Percentiles rank a stretch among this genome's conserved stretches.
phyloP scores from a whole-genome alignment of 2,329 filamentous ascomycete species.

The Fusarium staphyleae region DNA sequence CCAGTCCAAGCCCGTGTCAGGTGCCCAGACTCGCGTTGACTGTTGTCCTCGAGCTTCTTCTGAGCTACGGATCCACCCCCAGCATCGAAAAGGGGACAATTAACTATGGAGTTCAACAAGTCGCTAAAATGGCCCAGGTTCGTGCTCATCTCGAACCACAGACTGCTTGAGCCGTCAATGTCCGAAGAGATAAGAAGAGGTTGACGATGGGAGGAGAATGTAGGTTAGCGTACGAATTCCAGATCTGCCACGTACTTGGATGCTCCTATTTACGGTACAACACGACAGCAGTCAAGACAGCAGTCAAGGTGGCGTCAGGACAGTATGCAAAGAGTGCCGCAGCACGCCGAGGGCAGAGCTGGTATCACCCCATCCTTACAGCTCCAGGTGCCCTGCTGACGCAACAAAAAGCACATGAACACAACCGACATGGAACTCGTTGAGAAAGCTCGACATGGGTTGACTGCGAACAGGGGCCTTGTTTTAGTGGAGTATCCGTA shows the following conservation, averaged over 20 bases:
- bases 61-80: conserved; percentile 15
- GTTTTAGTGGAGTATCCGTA: conserved; percentile 4
- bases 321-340: conserved; percentile 11
- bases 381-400: conserved; percentile 3
- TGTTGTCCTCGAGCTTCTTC: conserved; percentile 9
- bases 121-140: conserved; percentile 12
- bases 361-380: conserved; percentile 26
- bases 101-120: conserved; percentile 10
- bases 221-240: conserved; percentile 10
- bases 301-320: conserved; percentile 24
- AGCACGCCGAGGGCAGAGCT: conserved; percentile 9
- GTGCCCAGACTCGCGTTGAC: background rate
- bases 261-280: background rate
- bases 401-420: background rate
- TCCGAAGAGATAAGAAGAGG: background rate
- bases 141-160: conserved; percentile 10
- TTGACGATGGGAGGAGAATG: background rate
- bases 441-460: conserved; percentile 28
- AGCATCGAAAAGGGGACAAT: conserved; percentile 17
- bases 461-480: conserved; percentile 13
- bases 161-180: conserved; percentile 24
- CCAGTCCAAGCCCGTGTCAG: conserved; percentile 5
- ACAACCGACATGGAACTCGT: conserved; percentile 32
- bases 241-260: conserved; percentile 11
- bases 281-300: conserved; percentile 9